Evolutionary conservation across 148 eudicot genomes (phyloP).

Genomic region (Chenopodium quinoa): DNA sequence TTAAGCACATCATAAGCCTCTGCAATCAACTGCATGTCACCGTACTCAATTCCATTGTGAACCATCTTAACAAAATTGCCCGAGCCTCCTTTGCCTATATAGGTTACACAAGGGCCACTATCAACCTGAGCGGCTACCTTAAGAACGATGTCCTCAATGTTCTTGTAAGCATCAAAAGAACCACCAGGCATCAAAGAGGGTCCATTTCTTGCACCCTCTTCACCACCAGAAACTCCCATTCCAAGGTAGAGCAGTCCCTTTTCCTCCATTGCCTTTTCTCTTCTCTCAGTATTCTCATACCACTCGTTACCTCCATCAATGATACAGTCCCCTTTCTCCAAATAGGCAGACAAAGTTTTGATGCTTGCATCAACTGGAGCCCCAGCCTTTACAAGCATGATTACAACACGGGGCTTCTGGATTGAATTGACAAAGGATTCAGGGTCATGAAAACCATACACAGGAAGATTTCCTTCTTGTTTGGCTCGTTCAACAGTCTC

Average conservation of each 20-base stretch:
- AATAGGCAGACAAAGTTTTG: conserved; percentile 65
- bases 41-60: conserved; percentile 88
- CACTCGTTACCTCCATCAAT: conserved; percentile 94
- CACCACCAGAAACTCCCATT: conserved; percentile 98
- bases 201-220: conserved; percentile 86
- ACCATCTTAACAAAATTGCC: conserved; percentile 88
- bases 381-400: conserved; percentile 92
- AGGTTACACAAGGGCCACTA: conserved; percentile 93
- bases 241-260: conserved; percentile 81
- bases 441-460: conserved; percentile 81
- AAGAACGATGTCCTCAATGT: conserved; percentile 79
- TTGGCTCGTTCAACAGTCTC: conserved; percentile 87
- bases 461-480: conserved; percentile 78
- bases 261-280: conserved; percentile 72
- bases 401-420: conserved; percentile 86
- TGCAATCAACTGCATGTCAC: conserved; percentile 90
- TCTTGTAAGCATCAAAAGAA: conserved; percentile 72
- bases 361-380: conserved; percentile 89
- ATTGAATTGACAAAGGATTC: conserved; percentile 73
- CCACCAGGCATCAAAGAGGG: conserved; percentile 98
- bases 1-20: conserved; percentile 89
- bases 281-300: conserved; percentile 94
- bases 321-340: conserved; percentile 88
- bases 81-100: conserved; percentile 83
- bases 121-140: conserved; percentile 95